Percentiles rank a stretch among this genome's conserved stretches.
Evolutionary conservation across 1,284 basidiomycete species (phyloP).

Genomic region (Cryptococcus sp.): DNA sequence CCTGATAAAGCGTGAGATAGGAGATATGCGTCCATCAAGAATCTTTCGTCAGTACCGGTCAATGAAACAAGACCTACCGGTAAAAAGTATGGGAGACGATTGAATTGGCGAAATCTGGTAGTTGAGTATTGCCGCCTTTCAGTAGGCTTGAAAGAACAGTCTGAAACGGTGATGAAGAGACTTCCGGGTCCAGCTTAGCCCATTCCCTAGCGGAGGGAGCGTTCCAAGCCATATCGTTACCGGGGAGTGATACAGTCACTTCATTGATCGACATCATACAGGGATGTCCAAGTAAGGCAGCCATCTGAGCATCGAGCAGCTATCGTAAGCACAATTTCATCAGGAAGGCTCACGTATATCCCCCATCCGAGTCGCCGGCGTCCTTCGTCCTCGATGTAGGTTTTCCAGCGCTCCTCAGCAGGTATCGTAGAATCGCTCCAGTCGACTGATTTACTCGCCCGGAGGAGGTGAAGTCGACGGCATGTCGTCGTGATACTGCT

Average conservation of each 20-base stretch:
- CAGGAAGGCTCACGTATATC: slow-evolving; percentile 24
- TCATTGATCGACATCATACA: slow-evolving; percentile 26
- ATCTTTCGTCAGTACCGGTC: slow-evolving; percentile 1
- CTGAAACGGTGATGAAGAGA: slow-evolving; percentile 11
- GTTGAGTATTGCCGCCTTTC: slow-evolving; percentile 12
- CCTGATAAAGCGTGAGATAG: neutral
- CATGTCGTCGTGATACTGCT: slow-evolving; percentile 30
- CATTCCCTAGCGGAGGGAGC: slow-evolving; percentile 23
- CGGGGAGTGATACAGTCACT: slow-evolving; percentile 22
- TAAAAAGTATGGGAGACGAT: slow-evolving; percentile 27
- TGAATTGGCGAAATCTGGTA: slow-evolving; percentile 24
- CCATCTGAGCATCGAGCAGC: slow-evolving; percentile 30
- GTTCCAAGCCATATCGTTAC: slow-evolving; percentile 25
- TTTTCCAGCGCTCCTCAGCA: slow-evolving; percentile 16
- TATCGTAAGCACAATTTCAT: slow-evolving; percentile 3
- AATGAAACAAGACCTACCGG: slow-evolving; percentile 15
- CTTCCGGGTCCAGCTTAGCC: slow-evolving; percentile 8
- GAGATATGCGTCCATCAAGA: slow-evolving; percentile 10
- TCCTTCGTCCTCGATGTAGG: slow-evolving; percentile 32
- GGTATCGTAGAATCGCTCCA: slow-evolving; percentile 15
- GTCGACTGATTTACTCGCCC: slow-evolving; percentile 14
- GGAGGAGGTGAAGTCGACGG: slow-evolving; percentile 24
- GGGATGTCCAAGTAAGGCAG: slow-evolving; percentile 21
- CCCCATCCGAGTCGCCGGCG: slow-evolving; percentile 32
- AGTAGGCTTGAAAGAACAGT: slow-evolving; percentile 16